These are phyloP conservation scores for Pythium coloratum DNA, from an alignment of 352 stramenopile species.

Conservation along the genomic window DNA sequence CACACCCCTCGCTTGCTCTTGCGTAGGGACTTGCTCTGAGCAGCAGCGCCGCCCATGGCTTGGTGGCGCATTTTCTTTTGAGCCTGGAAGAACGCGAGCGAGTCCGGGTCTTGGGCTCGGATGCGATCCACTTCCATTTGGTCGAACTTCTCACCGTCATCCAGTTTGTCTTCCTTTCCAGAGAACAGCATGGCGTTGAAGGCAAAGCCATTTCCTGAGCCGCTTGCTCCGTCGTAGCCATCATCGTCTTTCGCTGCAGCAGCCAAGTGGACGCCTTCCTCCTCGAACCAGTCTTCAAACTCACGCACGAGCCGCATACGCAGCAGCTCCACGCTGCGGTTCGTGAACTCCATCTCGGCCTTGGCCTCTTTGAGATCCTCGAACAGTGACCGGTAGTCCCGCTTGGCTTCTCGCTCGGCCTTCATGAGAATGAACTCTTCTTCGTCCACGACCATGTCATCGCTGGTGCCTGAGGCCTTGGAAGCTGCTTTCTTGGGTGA, in stretches of 20 bases:
- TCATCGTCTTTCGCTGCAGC: conserved; percentile 41
- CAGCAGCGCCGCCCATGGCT: conserved; percentile 5
- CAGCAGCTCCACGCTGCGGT: conserved; percentile 68
- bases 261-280: conserved; percentile 38
- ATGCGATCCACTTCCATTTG: conserved; percentile 90
- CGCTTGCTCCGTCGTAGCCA: conserved; percentile 9
- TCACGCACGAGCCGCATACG: conserved; percentile 76
- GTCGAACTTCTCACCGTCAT: conserved; percentile 92
- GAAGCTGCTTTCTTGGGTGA: background rate
- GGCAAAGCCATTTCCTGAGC: conserved; percentile 6
- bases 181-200: conserved; percentile 19
- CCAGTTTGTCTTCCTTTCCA: conserved; percentile 74
- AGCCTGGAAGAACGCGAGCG: conserved; percentile 91
- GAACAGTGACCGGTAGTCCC: conserved; percentile 80
- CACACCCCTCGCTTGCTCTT: conserved; percentile 38
- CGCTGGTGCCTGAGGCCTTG: conserved; percentile 18
- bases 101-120: conserved; percentile 85
- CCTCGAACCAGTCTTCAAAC: conserved; percentile 85
- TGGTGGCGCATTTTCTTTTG: conserved; percentile 85
- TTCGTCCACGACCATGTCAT: conserved; percentile 89
- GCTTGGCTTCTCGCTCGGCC: conserved; percentile 81
- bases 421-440: conserved; percentile 92
- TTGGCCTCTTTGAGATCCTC: conserved; percentile 84
- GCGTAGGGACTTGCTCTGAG: conserved; percentile 30
- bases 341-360: conserved; percentile 62